Base-by-base conservation (phyloP, 371 early-diverging fungal species). In the Actinomortierella ambigua region DNA sequence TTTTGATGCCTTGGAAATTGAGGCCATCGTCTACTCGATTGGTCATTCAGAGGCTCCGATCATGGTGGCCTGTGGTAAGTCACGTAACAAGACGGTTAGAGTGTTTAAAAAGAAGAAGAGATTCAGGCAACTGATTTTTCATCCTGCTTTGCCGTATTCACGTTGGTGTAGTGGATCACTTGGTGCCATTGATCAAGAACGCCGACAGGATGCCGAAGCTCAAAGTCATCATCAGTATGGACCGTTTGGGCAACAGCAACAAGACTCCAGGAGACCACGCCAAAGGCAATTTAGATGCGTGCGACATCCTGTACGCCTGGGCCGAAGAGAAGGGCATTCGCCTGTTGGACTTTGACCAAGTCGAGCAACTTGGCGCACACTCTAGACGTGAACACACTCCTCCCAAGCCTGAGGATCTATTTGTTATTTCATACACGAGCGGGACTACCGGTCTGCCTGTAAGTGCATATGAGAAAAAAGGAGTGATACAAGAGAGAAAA, bases 361-460 rank as follows among this genome's bases (percentile, higher is more conserved):
- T 95, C 23, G 94, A 93, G 71, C 64, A 60, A 54, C 1, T 73
- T 22, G 68, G 68, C 15, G 24, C 29, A 13, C 41, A 64, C 40
- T 61, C 75, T 48, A 68, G 68, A 50, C 67, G 65, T 18, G 68
- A 66, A 3, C 81, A 79, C 44, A 73, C 67, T 1, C 70, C 73
- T 1, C 76, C 87, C 7, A 65, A 57, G 14, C 76, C 85, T 34
- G 82, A 84, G 1, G 90, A 90, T 56, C 28, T 93, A n/a, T 91
- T 91, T 59, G 92, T 94, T 26, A 94, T 99, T 55, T 97, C 95
- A 82, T 99, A 97, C 76, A 99, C 99, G 6, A 90, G 92, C 57
- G 98, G 99, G 50, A 85, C 93, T 44, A 88, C 92, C 1, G 96
- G 94, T 2, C 69, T 65, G n/a, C 97, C 97, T 18, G 73, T 73